Evolutionary conservation across 345 rosid genomes (phyloP).

Genomic region (Turnera subulata): DNA sequence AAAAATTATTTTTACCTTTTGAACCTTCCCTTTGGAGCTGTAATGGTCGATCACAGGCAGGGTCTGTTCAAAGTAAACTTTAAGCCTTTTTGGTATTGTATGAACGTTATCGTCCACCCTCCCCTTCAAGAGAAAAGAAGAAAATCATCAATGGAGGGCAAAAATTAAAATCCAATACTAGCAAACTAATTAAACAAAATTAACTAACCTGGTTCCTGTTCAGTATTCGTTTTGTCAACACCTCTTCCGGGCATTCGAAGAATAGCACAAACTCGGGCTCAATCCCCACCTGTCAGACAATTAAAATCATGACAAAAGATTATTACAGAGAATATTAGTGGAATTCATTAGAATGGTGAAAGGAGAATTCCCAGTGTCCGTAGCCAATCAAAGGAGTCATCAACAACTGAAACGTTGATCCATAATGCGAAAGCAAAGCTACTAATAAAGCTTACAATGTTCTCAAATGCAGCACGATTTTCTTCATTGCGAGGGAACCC

Average conservation of each 20-base stretch:
- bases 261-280: constrained; percentile 58
- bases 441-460: constrained; percentile 53
- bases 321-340: neutral
- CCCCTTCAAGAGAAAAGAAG: constrained; percentile 43
- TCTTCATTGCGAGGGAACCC: constrained; percentile 89
- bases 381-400: no score
- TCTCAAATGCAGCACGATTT: constrained; percentile 66
- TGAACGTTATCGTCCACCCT: constrained; percentile 61
- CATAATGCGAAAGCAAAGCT: no score
- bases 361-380: no score
- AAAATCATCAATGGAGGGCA: no score
- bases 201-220: constrained; percentile 71
- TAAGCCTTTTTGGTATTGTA: neutral
- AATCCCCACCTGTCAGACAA: constrained; percentile 38
- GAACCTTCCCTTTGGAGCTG: constrained; percentile 51
- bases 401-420: no score
- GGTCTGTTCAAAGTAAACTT: constrained; percentile 11
- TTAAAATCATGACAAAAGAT: neutral
- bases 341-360: no score
- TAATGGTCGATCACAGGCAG: constrained; percentile 55
- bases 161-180: neutral
- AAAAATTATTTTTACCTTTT: constrained; percentile 55
- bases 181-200: no score
- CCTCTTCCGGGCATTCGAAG: constrained; percentile 61
- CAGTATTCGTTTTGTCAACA: constrained; percentile 55